Evolutionary conservation across 192 early-diverging fungal genomes (phyloP).

Genomic region (Podila horticola): DNA sequence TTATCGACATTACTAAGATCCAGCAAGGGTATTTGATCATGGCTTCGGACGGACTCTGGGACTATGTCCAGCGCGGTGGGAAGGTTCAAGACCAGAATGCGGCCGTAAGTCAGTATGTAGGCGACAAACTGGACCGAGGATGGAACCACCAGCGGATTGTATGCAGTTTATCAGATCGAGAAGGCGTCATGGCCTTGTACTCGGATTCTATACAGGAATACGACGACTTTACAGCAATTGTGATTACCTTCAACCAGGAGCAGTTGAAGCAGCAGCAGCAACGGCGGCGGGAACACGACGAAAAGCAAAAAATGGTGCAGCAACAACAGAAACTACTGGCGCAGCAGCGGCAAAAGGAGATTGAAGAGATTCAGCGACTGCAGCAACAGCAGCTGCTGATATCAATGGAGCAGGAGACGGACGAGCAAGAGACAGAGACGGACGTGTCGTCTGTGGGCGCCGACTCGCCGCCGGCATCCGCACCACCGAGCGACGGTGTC

Average conservation of each 20-base stretch:
- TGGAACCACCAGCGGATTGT: constrained; percentile 59
- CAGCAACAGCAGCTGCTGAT: constrained; percentile 3
- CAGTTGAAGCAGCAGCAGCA: constrained; percentile 21
- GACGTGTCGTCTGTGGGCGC: neutral
- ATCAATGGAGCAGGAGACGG: constrained; percentile 2
- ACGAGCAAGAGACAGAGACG: constrained; percentile 1
- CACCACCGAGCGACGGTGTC: neutral
- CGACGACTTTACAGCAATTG: constrained; percentile 67
- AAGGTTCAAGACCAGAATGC: constrained; percentile 60
- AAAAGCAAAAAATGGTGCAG: neutral
- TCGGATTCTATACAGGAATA: constrained; percentile 65
- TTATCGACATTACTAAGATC: constrained; percentile 53
- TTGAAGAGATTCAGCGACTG: constrained; percentile 10
- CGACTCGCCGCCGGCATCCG: neutral
- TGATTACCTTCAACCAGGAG: constrained; percentile 47
- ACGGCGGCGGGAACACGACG: constrained; percentile 7
- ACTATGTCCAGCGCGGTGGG: constrained; percentile 61
- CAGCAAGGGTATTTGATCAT: constrained; percentile 63
- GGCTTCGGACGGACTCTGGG: constrained; percentile 69
- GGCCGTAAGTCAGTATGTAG: constrained; percentile 58
- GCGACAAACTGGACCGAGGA: constrained; percentile 62
- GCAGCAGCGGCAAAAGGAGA: constrained; percentile 16
- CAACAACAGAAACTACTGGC: constrained; percentile 10
- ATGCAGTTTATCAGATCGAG: constrained; percentile 59
- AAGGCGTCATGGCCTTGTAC: constrained; percentile 56